These are phyloP conservation scores for Penicillium capsulatum DNA, from an alignment of 2,329 filamentous ascomycete species.

Conservation along the genomic window DNA sequence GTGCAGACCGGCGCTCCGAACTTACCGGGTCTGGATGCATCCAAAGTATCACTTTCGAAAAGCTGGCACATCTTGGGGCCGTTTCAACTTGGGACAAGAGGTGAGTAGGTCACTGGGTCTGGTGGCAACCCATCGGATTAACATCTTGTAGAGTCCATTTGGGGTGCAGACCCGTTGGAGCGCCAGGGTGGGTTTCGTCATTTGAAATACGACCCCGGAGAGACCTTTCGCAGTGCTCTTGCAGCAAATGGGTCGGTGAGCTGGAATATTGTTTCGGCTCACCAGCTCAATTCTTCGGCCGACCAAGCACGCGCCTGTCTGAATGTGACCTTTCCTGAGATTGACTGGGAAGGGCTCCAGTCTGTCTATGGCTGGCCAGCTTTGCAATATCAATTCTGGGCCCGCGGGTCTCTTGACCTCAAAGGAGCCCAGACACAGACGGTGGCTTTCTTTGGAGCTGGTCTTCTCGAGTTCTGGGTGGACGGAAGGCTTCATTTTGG, in stretches of 20 bases:
- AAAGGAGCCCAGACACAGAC: slow-evolving; percentile 27
- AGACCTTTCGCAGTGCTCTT: slow-evolving; percentile 49
- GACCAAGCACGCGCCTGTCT: slow-evolving; percentile 38
- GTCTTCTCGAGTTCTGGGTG: slow-evolving; percentile 52
- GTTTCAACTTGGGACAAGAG: slow-evolving; percentile 57
- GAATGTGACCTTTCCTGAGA: slow-evolving; percentile 43
- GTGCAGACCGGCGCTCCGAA: neutral
- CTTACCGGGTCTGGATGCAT: slow-evolving; percentile 1
- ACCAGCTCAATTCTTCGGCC: slow-evolving; percentile 22
- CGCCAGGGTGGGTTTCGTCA: slow-evolving; percentile 50
- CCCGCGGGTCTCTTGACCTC: slow-evolving; percentile 48
- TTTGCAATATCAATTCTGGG: slow-evolving; percentile 57
- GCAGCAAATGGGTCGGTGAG: slow-evolving; percentile 47
- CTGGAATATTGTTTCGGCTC: slow-evolving; percentile 45
- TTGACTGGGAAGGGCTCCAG: slow-evolving; percentile 54
- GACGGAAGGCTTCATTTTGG: slow-evolving; percentile 53
- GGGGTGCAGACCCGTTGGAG: slow-evolving; percentile 58
- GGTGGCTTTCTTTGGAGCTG: slow-evolving; percentile 46
- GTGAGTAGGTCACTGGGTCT: slow-evolving; percentile 34
- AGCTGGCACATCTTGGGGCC: slow-evolving; percentile 54
- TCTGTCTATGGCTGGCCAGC: slow-evolving; percentile 57
- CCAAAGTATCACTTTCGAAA: slow-evolving; percentile 23
- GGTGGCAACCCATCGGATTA: neutral
- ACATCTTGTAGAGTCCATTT: slow-evolving; percentile 48
- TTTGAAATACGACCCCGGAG: slow-evolving; percentile 42